Evolutionary conservation across 2,329 filamentous ascomycete species (phyloP), one percentile per base, ranked within the genome.

Genomic region (Pseudocercospora musae): DNA sequence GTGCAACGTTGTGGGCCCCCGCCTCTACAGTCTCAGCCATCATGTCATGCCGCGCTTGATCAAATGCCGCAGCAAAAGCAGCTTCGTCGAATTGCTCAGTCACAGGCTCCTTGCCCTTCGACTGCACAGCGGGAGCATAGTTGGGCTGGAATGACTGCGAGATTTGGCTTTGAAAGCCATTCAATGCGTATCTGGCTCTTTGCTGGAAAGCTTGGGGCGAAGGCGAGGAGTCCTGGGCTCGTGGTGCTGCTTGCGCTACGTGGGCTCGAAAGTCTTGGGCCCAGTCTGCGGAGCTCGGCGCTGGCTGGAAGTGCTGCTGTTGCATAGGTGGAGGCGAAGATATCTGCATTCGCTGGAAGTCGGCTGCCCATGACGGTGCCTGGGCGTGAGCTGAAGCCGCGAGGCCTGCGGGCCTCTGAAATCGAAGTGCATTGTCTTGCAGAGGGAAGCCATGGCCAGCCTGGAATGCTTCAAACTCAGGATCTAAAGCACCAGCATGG

Each of bases 381-480:
- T 69, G 65, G 23, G 71, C 59, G 7, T 69, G 60, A 64, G 70
- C 68, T 37, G 52, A n/a, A 15, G 3, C 25, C 64, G 72, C 46
- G 69, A 73, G 58, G 56, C 62, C 50, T 52, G 59, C 25, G 62
- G 68, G 58, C 72, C 70, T 57, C 76, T 71, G 79, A 73, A 69
- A 78, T 58, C 65, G 78, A 70, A 68, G 69, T 54, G 71, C 69
- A 54, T 74, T 73, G 58, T 76, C 75, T 64, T 78, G 73, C 59
- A 78, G 74, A 18, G 78, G 52, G 20, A 54, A 54, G 52, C 9
- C 23, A 7, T 54, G 52, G 20, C 82, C 83, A 44, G 81, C 80
- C 74, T 89, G 87, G 68, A 91, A 91, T 50, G 87, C 85, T 67
- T 88, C 84, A 70, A 91, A 90, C 68, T 91, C 88, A 37, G 81